These are phyloP conservation scores for Mesotaenium endlicherianum DNA, from an alignment of 139 green algal species.

Conservation along the genomic window DNA sequence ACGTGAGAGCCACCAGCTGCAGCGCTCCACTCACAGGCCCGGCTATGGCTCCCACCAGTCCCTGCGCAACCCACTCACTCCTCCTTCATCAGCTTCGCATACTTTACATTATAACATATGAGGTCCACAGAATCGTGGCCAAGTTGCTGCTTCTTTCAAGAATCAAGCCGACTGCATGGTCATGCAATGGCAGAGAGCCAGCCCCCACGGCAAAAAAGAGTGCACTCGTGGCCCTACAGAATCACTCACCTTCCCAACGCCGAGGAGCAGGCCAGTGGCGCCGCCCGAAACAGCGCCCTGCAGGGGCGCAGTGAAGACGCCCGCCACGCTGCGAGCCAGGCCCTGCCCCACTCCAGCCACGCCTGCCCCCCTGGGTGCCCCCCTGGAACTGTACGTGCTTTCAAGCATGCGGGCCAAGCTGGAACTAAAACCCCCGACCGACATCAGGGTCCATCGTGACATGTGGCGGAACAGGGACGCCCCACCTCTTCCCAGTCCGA, in stretches of 20 bases:
- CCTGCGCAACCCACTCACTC: no score
- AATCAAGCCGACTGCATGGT: no score
- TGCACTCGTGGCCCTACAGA: no score
- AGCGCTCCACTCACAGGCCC: slow-evolving; percentile 60
- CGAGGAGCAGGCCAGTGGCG: slow-evolving; percentile 17
- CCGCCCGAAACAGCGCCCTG: background rate
- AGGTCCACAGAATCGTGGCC: no score
- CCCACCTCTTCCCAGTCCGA: slow-evolving; percentile 60
- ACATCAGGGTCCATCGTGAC: slow-evolving; percentile 63
- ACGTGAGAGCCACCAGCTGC: slow-evolving; percentile 51
- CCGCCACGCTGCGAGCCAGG: background rate
- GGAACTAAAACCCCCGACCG: slow-evolving; percentile 59
- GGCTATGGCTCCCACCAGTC: slow-evolving; percentile 57
- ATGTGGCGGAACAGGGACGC: slow-evolving; percentile 63
- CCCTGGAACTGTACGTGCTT: background rate
- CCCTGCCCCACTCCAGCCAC: slow-evolving; percentile 11
- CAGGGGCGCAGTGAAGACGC: slow-evolving; percentile 6
- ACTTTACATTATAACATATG: no score
- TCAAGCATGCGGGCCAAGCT: slow-evolving; percentile 56
- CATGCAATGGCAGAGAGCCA: no score
- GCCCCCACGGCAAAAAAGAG: no score
- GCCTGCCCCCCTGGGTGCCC: background rate
- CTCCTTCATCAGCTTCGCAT: no score
- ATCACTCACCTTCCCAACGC: slow-evolving; percentile 31
- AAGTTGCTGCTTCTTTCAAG: no score